Evolutionary conservation across 2,329 filamentous ascomycete species (phyloP), one percentile per base, ranked within the genome.

Genomic region (Fusarium nurragi): DNA sequence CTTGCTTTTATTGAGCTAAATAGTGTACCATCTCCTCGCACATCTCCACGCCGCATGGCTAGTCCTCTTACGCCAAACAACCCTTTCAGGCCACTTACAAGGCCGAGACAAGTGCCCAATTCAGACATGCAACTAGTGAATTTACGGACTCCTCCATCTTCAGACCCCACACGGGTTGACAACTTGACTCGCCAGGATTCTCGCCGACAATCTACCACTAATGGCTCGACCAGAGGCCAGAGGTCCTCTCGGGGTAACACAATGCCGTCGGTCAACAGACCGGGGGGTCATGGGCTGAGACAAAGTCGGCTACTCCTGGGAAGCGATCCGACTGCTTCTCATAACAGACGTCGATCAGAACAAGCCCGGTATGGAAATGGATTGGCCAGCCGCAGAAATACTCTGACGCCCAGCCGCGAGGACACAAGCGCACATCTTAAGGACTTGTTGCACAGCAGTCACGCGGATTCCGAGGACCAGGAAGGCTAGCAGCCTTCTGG

Each of bases 111-210:
- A 34, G 36, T 40, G 18, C 43, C 26, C 19, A 47, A 55, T 34
- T 16, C 40, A 30, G 46, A 34, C 10, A 45, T 47, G 11, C 58
- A 39, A 18, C 11, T 18, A 12, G 44, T 50, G 22, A 49, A 52
- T 23, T 41, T 71, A 34, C 66, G 59, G 46, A 75, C 73, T 14
- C 72, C 73, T 32, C 73, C 73, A 13, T 64, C 69, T 3, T 72
- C 73, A 16, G 61, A 68, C 22, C 63, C 60, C n/a, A 44, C 47
- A 13, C 54, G 54, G 36, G 22, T 30, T 16, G 60, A 59, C 22
- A 47, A 60, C 22, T 32, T 25, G 13, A 46, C 50, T 8, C 48
- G 49, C 22, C 51, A 25, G 32, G 49, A 56, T 39, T 48, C 41
- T 38, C 58, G 41, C 19, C 49, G 50, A 36, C 44, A 50, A 26